These are phyloP conservation scores for Picea abies DNA, from an alignment of 83 land plant species.

Conservation along the genomic window DNA sequence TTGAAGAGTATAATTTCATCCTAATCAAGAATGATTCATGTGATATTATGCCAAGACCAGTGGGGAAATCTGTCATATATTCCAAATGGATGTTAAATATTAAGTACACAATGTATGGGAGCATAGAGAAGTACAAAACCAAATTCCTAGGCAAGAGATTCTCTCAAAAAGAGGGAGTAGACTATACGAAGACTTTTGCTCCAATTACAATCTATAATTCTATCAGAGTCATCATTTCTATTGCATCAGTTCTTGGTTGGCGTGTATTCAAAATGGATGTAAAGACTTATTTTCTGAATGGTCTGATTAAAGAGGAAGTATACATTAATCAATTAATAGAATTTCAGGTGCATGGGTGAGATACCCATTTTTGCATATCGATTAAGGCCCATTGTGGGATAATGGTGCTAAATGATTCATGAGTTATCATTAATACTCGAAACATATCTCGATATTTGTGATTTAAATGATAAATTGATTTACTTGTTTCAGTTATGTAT, in stretches of 20 bases:
- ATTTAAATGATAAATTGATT: not conserved
- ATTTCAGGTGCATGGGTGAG: not conserved
- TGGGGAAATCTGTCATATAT: not conserved
- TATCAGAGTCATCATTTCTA: not conserved
- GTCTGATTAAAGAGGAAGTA: not conserved
- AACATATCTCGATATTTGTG: not conserved
- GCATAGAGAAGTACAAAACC: not conserved
- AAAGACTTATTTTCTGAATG: not conserved
- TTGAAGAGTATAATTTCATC: not conserved
- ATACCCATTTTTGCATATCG: not conserved
- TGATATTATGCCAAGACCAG: not conserved
- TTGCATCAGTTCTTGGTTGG: not conserved
- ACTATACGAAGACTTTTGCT: not conserved
- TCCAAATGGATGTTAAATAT: not conserved
- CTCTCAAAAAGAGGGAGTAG: not conserved
- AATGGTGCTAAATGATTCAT: not conserved
- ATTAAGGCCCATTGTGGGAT: not conserved
- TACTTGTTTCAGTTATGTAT: not conserved
- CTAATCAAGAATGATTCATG: not conserved
- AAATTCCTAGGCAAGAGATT: not conserved
- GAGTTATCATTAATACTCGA: not conserved
- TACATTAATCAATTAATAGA: not conserved
- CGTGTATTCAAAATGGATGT: not conserved
- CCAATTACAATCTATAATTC: not conserved
- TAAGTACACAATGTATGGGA: not conserved